These are phyloP conservation scores for Pichia gijzeniarum DNA, from an alignment of 805 yeast genomes.

Conservation along the genomic window DNA sequence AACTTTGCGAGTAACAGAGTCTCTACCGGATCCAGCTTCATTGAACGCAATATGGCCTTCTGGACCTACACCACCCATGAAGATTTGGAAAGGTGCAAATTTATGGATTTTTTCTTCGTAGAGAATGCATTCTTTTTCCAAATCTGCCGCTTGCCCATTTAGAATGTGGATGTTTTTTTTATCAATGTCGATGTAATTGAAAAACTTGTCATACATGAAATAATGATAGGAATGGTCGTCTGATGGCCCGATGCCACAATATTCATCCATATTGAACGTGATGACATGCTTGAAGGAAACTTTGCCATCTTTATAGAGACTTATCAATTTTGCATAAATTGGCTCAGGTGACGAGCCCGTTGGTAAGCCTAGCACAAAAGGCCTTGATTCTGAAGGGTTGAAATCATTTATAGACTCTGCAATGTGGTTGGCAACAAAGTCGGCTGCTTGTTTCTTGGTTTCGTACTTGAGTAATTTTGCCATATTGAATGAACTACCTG, in stretches of 20 bases:
- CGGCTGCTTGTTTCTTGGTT: slow-evolving; percentile 34
- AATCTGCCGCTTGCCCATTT: slow-evolving; percentile 43
- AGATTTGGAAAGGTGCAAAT: slow-evolving; percentile 46
- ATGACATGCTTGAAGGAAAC: slow-evolving; percentile 47
- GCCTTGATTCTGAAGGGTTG: slow-evolving; percentile 37
- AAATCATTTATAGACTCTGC: slow-evolving; percentile 38
- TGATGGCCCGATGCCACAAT: slow-evolving; percentile 41
- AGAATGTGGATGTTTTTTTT: slow-evolving; percentile 46
- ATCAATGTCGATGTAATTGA: slow-evolving; percentile 50
- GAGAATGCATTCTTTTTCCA: slow-evolving; percentile 38
- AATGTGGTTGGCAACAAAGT: slow-evolving; percentile 40
- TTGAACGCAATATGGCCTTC: slow-evolving; percentile 59
- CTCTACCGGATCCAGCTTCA: slow-evolving; percentile 46
- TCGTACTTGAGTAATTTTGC: slow-evolving; percentile 1
- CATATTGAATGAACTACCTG: neutral
- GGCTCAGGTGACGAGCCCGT: slow-evolving; percentile 59
- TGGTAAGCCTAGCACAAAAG: slow-evolving; percentile 53
- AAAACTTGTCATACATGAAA: slow-evolving; percentile 51
- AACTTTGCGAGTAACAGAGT: slow-evolving; percentile 41
- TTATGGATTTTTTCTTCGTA: slow-evolving; percentile 44
- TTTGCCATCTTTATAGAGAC: slow-evolving; percentile 35
- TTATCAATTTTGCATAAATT: slow-evolving; percentile 41
- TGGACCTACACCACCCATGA: slow-evolving; percentile 55
- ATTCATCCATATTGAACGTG: slow-evolving; percentile 60
- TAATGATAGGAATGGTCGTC: slow-evolving; percentile 49